These are phyloP conservation scores for Alternaria arborescens DNA, from an alignment of 2,329 filamentous ascomycete species.

Conservation along the genomic window DNA sequence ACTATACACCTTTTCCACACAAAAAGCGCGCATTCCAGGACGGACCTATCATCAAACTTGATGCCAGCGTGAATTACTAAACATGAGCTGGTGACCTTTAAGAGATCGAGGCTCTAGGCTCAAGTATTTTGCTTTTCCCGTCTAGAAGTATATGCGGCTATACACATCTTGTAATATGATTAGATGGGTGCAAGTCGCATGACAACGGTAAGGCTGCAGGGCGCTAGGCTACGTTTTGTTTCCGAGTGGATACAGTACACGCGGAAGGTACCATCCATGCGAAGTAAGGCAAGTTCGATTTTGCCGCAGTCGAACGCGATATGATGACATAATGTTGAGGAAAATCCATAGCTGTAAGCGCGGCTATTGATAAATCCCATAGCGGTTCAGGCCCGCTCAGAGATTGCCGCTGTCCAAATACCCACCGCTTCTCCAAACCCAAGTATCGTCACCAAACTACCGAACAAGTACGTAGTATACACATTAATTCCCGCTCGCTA, in stretches of 20 bases:
- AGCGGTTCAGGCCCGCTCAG: not conserved
- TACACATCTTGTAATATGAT: not conserved
- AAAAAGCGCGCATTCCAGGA: not conserved
- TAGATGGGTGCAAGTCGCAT: not conserved
- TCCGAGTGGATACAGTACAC: not conserved
- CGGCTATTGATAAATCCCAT: not conserved
- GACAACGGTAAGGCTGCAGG: slow-evolving; percentile 13
- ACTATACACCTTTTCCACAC: not conserved
- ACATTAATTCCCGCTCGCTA: slow-evolving; percentile 7
- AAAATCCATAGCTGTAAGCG: not conserved
- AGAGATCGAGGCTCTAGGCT: not conserved
- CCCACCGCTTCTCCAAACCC: not conserved
- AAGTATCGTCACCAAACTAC: not conserved
- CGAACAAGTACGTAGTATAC: not conserved
- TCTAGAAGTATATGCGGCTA: not conserved
- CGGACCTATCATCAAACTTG: not conserved
- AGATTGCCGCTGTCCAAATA: not conserved
- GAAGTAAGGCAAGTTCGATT: not conserved
- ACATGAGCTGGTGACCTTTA: not conserved
- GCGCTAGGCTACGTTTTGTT: not conserved
- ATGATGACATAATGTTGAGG: not conserved
- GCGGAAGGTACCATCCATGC: not conserved
- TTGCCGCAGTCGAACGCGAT: not conserved
- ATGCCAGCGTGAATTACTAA: not conserved
- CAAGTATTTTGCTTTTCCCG: not conserved